Evolutionary conservation across 2,329 filamentous ascomycete genomes (phyloP), one percentile per base, ranked within the genome.

Genomic region (Albophoma yamanashiensis): DNA sequence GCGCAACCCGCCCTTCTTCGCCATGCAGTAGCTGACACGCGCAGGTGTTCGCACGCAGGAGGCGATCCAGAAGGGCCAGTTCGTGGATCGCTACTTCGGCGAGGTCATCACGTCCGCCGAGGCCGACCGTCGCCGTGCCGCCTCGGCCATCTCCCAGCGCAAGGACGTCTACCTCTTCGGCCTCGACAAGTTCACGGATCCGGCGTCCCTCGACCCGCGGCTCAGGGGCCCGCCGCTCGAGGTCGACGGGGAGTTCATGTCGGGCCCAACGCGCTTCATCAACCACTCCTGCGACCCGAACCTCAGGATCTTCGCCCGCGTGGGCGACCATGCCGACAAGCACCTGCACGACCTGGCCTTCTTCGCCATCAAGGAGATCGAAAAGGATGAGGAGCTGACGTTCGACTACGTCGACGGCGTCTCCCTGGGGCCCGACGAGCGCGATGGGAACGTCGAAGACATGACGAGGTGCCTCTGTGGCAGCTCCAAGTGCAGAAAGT

Each of bases 241-340:
- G 64, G 81, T 86, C 0, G 85, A 87, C 60, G 91, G 91, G 14
- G 87, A 92, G 70, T 89, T 88, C 70, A 85, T 87, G 77, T 89
- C 89, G 0, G 89, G 89, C 0, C 88, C 89, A 0, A 90, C 89
- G 0, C 82, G 89, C 3, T 94, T 93, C 72, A 89, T 93, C 70
- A 94, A 94, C 67, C 90, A 94, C 70, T 89, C 84, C 2, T 93
- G 90, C 70, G 83, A 89, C 5, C 89, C 90, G 0, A 93, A 92
- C 67, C 81, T 91, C 68, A 80, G 88, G 17, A 90, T 92, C 62
- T 93, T 92, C 72, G 89, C 88, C 0, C 84, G 91, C 1, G 88
- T 89, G 1, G 89, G 88, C 57, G 89, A 92, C 67, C 87, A 89
- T 62, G 83, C 88, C 0, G 88, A 92, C 67, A 85, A 85, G 61